Evolutionary conservation across 495 filamentous ascomycete genomes (phyloP).

Genomic region (Aspergillus conjunctus): DNA sequence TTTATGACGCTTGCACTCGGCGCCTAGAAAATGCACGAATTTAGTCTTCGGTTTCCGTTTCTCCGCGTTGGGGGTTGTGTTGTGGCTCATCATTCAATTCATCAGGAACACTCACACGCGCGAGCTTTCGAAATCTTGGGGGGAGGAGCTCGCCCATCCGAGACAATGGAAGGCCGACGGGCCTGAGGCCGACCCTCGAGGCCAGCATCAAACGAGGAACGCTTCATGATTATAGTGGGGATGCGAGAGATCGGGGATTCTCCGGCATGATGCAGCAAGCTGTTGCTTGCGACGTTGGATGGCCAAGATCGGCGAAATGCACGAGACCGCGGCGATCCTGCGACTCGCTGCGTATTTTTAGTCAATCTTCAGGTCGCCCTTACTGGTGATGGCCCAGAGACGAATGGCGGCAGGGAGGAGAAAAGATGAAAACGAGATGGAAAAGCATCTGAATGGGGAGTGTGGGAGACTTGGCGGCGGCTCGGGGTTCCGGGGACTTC

Average conservation of each 20-base stretch:
- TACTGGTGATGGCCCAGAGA: background rate
- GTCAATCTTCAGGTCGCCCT: background rate
- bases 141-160: conserved; percentile 27
- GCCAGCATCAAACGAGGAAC: conserved; percentile 45
- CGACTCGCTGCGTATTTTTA: background rate
- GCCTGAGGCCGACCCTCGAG: conserved; percentile 35
- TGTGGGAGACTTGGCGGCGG: background rate
- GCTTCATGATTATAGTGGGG: conserved; percentile 35
- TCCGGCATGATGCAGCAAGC: conserved; percentile 39
- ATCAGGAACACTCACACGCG: conserved; percentile 40
- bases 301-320: conserved; percentile 16
- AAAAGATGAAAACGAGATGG: background rate
- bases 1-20: conserved; percentile 52
- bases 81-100: background rate
- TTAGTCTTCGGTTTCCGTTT: conserved; percentile 11
- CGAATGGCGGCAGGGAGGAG: background rate
- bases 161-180: conserved; percentile 25
- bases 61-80: background rate
- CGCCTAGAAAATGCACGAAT: conserved; percentile 30
- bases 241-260: conserved; percentile 40
- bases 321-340: conserved; percentile 5
- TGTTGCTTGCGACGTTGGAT: conserved; percentile 17
- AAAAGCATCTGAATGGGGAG: background rate
- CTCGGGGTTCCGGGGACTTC: too few relatives aligned
- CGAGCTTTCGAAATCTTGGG: conserved; percentile 52